Conservation (phyloP, 345 rosid genomes). For the Melaleuca quinquenervia region DNA sequence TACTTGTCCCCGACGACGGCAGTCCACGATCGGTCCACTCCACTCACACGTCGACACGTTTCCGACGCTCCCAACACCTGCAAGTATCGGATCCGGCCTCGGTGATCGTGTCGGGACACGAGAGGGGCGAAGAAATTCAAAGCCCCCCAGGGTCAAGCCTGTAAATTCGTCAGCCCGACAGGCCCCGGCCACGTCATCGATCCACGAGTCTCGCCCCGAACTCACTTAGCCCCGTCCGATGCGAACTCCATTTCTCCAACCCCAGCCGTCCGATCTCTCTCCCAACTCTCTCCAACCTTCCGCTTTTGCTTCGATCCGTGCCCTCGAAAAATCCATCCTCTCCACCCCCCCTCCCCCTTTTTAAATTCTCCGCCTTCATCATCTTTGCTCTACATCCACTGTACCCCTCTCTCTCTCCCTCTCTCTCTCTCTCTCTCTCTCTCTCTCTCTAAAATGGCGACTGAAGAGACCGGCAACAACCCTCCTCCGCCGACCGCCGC, state of each 20-base stretch:
- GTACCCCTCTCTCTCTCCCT: background rate
- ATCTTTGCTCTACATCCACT: background rate
- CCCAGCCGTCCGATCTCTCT: slow-evolving; percentile 19
- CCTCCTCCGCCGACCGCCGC: background rate
- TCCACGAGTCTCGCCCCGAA: background rate
- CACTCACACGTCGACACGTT: background rate
- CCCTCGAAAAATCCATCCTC: background rate
- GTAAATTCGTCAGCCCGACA: background rate
- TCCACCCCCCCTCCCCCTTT: slow-evolving; percentile 1
- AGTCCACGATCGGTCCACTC: background rate
- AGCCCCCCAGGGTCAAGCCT: background rate
- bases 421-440: background rate
- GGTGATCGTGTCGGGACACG: background rate
- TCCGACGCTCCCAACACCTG: background rate
- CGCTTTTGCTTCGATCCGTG: background rate
- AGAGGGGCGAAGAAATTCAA: background rate
- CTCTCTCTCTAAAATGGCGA: background rate
- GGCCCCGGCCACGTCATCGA: slow-evolving; percentile 14
- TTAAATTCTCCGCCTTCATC: slow-evolving; percentile 10
- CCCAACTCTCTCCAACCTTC: background rate
- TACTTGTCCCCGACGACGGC: background rate
- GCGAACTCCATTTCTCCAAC: background rate
- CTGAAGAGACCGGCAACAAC: slow-evolving; percentile 3
- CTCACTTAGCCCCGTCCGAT: slow-evolving; percentile 5
- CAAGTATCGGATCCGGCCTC: background rate